phyloP scores from a whole-genome alignment of 1,284 basidiomycete species.

The Boletus semigastroideus region DNA sequence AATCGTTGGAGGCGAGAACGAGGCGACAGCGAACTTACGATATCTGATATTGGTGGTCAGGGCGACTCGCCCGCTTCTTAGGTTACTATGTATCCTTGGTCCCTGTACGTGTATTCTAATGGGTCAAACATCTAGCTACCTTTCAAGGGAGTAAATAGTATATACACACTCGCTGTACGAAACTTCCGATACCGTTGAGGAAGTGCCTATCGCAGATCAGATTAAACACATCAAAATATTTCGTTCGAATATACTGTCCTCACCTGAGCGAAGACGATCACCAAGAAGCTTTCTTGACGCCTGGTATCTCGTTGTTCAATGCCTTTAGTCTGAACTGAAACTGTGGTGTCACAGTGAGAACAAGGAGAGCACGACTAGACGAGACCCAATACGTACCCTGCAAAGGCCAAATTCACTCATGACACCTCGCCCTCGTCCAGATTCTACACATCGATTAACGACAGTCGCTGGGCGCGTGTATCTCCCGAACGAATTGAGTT shows the following conservation, averaged over 20 bases:
- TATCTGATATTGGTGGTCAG: constrained; percentile 53
- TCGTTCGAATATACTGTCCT: neutral
- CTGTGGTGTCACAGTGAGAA: constrained; percentile 40
- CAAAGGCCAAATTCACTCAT: constrained; percentile 88
- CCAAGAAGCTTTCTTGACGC: constrained; percentile 91
- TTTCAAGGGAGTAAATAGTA: constrained; percentile 7
- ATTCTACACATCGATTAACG: constrained; percentile 84
- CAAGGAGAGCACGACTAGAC: neutral
- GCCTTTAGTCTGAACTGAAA: constrained; percentile 90
- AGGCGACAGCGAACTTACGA: constrained; percentile 62
- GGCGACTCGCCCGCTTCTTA: constrained; percentile 39
- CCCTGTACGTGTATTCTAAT: constrained; percentile 16
- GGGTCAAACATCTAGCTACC: neutral
- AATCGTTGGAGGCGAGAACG: constrained; percentile 79
- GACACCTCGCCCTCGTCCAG: constrained; percentile 83
- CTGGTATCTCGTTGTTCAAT: constrained; percentile 74
- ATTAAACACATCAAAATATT: neutral
- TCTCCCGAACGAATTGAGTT: constrained; percentile 84
- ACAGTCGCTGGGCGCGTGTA: constrained; percentile 84
- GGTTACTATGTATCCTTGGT: constrained; percentile 2
- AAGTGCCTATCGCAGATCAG: neutral
- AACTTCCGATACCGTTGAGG: too few relatives aligned
- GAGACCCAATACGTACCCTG: constrained; percentile 54
- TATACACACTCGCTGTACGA: constrained; percentile 4
- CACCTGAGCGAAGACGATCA: constrained; percentile 34